A percentile compares a stretch with the other conserved stretches of the same genome.
Evolutionary conservation across 768 basidiomycete species (phyloP).

Genomic region (Termitomyces sp.): DNA sequence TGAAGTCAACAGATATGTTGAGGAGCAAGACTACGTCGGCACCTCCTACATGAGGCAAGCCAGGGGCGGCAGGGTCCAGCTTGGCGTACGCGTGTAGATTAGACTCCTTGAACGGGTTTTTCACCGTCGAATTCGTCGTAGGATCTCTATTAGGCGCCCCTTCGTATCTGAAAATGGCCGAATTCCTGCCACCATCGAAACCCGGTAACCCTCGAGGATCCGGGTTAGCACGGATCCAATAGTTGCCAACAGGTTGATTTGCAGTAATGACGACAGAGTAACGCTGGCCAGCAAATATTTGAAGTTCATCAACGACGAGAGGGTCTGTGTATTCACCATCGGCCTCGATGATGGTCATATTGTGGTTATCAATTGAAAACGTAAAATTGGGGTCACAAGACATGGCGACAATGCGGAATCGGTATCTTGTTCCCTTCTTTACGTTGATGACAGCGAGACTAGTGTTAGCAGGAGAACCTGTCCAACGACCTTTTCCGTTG

Average conservation of each 20-base stretch:
- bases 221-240: conserved; percentile 41
- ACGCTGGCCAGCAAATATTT: conserved; percentile 33
- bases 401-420: conserved; percentile 31
- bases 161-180: conserved; percentile 48
- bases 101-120: conserved; percentile 14
- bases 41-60: conserved; percentile 27
- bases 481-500: conserved; percentile 36
- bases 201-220: conserved; percentile 16
- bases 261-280: conserved; percentile 35
- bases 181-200: conserved; percentile 37
- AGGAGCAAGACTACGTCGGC: conserved; percentile 40
- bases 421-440: conserved; percentile 21
- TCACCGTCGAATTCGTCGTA: conserved; percentile 21
- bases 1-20: conserved; percentile 19
- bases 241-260: conserved; percentile 44
- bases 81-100: conserved; percentile 24
- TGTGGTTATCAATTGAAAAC: conserved; percentile 44
- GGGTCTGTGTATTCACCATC: conserved; percentile 43
- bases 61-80: conserved; percentile 24
- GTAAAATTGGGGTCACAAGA: conserved; percentile 32
- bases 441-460: neutral
- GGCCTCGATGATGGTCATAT: conserved; percentile 49
- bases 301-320: conserved; percentile 35
- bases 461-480: conserved; percentile 16
- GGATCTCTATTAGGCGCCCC: conserved; percentile 44